Evolutionary conservation across 1,284 basidiomycete genomes (phyloP).

Genomic region (Agaricales sp.): DNA sequence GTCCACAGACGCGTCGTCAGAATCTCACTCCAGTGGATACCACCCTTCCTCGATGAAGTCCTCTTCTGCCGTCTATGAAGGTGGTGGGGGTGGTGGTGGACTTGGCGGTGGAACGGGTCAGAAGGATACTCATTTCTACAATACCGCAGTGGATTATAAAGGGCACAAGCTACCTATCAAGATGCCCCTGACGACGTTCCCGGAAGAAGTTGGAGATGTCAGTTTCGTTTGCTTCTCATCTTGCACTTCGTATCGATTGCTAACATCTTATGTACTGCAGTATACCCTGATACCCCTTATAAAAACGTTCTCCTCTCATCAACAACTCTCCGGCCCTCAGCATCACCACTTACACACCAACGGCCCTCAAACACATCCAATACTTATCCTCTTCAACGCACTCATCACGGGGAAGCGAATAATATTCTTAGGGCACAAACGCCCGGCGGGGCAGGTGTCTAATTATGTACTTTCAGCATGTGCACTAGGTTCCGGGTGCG

Average conservation of each 20-base stretch:
- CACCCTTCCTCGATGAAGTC: conserved; percentile 25
- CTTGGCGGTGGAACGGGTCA: neutral
- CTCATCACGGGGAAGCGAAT: conserved; percentile 89
- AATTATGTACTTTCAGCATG: conserved; percentile 89
- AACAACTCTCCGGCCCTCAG: conserved; percentile 61
- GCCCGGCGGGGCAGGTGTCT: conserved; percentile 81
- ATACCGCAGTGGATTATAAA: conserved; percentile 76
- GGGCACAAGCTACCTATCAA: conserved; percentile 76
- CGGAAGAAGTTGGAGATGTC: conserved; percentile 94
- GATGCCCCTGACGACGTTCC: conserved; percentile 77
- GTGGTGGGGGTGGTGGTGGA: neutral
- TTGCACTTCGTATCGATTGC: conserved; percentile 7
- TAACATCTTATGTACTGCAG: conserved; percentile 28
- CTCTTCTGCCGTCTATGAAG: conserved; percentile 30
- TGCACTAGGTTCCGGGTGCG: conserved; percentile 85
- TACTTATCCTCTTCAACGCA: conserved; percentile 93
- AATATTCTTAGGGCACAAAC: conserved; percentile 84
- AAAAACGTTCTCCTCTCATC: conserved; percentile 73
- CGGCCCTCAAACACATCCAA: conserved; percentile 83
- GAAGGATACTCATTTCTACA: conserved; percentile 91
- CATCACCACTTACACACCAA: conserved; percentile 92
- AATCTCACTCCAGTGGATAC: conserved; percentile 19
- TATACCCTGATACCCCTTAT: conserved; percentile 91
- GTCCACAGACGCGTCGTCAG: conserved; percentile 63
- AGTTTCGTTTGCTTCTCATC: conserved; percentile 13